Base-by-base conservation (phyloP, 192 early-diverging fungal species). In the Coemansia sp. region DNA sequence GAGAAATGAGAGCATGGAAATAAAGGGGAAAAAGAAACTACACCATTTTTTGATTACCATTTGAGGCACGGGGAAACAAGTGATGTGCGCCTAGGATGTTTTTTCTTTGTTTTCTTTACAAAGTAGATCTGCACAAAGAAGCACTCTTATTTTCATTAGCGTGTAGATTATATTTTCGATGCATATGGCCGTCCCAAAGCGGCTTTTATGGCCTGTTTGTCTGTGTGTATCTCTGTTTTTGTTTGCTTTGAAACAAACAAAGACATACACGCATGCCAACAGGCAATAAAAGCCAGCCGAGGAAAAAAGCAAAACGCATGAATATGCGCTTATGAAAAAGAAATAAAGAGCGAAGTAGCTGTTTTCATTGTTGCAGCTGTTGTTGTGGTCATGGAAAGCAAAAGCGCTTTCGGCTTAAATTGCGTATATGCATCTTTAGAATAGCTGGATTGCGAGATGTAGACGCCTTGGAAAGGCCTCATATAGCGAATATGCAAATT, bases 41-140 rank as follows among this genome's bases (percentile, higher is more conserved):
- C 16, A 30, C 52, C 25, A 23, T 8, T 27, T 25, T 29, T 29
- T 29, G 52, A 54, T 54, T 54, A 54, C 27, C 52, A 54, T 29
- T 54, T 54, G 27, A 30, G 52, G 52, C 52, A 54, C 52, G 52
- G 52, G 52, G 52, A 54, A 54, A 54, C 52, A 54, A 18, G 52
- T 14, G 52, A 54, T 54, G 52, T 19, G 27, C 52, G 19, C 52
- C 23, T 51, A 25, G 50, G 50, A 35, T 42, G 14, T 6, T 32
- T 6, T 32, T 32, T 42, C 39, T 10, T 9, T 4, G 6, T 42
- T 42, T 42, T 11, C 27, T 54, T 54, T 54, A 29, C 28, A 54
- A 54, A 54, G 52, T 29, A 18, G 52, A 54, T 54, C 52, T 54
- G 52, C 52, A n/a, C 27, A 14, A 29, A 54, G 22, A 54, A 54